Conservation (phyloP, 2,329 filamentous ascomycete species). For the Pseudogymnoascus sp. region DNA sequence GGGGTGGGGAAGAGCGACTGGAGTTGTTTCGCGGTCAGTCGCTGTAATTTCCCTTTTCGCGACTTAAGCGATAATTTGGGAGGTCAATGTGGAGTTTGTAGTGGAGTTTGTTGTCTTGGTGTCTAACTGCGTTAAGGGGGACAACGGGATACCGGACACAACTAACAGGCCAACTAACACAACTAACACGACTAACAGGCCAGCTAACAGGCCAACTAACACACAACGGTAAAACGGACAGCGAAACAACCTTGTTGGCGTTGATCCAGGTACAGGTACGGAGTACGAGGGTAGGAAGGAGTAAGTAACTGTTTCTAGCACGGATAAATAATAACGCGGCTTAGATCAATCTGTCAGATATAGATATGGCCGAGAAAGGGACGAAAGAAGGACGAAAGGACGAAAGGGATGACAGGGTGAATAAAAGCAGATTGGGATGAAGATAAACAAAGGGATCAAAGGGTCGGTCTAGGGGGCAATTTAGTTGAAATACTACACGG, state of each 20-base stretch:
- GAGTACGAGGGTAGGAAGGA: neutral
- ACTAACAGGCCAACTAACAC: neutral
- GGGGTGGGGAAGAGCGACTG: slow-evolving; percentile 8
- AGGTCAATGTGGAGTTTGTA: slow-evolving; percentile 12
- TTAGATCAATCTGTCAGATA: slow-evolving; percentile 2
- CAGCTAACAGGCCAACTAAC: neutral
- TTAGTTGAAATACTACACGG: neutral
- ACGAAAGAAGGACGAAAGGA: neutral
- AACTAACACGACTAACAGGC: no score
- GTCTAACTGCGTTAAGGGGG: neutral
- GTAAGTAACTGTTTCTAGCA: neutral
- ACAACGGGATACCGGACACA: neutral
- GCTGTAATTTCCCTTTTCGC: slow-evolving; percentile 27
- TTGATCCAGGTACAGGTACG: neutral
- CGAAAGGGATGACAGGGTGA: neutral
- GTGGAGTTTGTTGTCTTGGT: neutral
- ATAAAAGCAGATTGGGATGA: neutral
- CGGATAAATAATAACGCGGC: slow-evolving; percentile 4
- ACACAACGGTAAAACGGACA: neutral
- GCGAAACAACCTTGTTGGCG: slow-evolving; percentile 6
- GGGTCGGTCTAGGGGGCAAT: neutral
- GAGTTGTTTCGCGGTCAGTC: slow-evolving; percentile 3
- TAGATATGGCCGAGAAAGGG: neutral
- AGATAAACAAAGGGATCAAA: neutral
- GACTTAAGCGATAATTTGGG: slow-evolving; percentile 22